Percentiles rank a stretch among this genome's conserved stretches.
Conservation (phyloP, 2,329 filamentous ascomycete species). For the Cordyceps javanica region DNA sequence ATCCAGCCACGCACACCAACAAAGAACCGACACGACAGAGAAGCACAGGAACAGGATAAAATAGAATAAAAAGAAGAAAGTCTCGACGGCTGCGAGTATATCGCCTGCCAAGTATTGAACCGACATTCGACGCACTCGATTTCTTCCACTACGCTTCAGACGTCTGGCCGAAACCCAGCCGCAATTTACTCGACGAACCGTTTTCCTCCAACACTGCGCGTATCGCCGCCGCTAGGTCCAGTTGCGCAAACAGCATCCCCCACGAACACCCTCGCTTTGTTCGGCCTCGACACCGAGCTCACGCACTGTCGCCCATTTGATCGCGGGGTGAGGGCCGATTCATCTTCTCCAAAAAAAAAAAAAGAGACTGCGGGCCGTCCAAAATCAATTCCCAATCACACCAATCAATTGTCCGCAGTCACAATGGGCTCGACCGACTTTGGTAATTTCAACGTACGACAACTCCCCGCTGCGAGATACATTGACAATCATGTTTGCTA, state of each 20-base stretch:
- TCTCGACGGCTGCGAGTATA: too few species aligned
- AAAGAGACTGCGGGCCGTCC: neutral
- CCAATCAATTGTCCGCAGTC: constrained; percentile 20
- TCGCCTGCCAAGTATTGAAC: neutral
- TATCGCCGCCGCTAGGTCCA: neutral
- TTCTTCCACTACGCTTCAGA: neutral
- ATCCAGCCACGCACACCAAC: neutral
- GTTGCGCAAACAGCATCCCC: constrained; percentile 9
- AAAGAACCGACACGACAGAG: neutral
- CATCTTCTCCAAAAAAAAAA: neutral
- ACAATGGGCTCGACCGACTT: constrained; percentile 56
- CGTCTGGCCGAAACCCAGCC: neutral
- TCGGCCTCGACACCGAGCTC: constrained; percentile 2
- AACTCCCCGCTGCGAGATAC: constrained; percentile 12
- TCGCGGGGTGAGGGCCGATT: neutral
- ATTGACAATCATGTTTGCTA: constrained; percentile 7
- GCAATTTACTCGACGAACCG: neutral
- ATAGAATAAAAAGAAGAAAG: neutral
- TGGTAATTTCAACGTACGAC: constrained; percentile 52
- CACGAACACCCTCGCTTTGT: neutral
- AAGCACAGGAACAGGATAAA: neutral
- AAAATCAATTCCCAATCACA: neutral
- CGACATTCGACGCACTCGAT: neutral
- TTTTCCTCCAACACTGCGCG: neutral
- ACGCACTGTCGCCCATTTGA: neutral